Evolutionary conservation across 768 basidiomycete genomes (phyloP), one percentile per base, ranked within the genome.

Genomic region (Leucocoprinus leucothites): DNA sequence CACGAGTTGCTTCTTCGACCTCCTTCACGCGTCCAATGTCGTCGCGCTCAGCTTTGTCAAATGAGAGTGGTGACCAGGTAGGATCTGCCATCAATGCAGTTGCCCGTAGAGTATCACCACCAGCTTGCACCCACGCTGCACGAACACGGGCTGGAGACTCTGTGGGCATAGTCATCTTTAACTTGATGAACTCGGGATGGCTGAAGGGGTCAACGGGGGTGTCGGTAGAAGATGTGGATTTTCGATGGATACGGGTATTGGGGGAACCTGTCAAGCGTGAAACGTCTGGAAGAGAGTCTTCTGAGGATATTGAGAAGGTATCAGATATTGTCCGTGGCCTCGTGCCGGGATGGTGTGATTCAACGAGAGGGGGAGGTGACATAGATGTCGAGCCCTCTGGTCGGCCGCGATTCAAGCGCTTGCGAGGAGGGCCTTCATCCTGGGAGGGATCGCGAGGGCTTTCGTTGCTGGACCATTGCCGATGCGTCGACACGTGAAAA

Each of bases 1-100:
- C 87, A 60, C 82, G 84, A 38, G 74, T 78, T n/a, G 84, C 87
- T 58, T 90, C 86, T 36, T 89, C 87, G 22, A 89, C 66, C 65
- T 89, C 89, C 56, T 77, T 82, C 28, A 90, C 85, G 43, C 86
- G 76, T 26, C 89, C 88, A 3, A 78, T 71, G 47, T 62, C 69
- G 43, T 82, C 74, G 52, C 68, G 65, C 14, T 67, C 60, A 7
- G 58, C 35, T 56, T 58, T 58, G 45, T 63, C 53, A 16, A 67
- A 57, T 1, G 69, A 62, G n/a, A 70, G 56, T 0, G 72, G 69
- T 16, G 74, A 72, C 86, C 86, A 90, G 11, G 61, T 65, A 2
- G 78, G 72, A 67, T 90, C 82, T 4, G 77, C 69, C 45, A 89
- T 67, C 31, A 90, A 70, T 7, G 67, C 73, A 16, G 82, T 81